Evolutionary conservation across 2,329 filamentous ascomycete genomes (phyloP), one percentile per base, ranked within the genome.

Genomic region (Exophiala sp.): DNA sequence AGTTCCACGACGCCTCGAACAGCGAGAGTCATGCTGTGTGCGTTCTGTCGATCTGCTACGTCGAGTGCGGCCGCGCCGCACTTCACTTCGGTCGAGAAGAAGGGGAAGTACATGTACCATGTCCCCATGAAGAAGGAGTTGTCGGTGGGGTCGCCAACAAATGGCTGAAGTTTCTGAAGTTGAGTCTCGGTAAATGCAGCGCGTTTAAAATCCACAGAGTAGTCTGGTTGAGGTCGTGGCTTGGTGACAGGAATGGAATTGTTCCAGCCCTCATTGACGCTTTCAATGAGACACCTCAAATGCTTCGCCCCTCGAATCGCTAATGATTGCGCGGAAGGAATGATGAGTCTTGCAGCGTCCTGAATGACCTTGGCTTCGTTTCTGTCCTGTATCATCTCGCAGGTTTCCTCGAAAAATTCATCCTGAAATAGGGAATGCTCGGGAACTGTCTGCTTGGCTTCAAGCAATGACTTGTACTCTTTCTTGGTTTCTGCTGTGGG

Each of bases 1-100:
- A 77, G 69, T 60, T 75, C 69, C 16, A 70, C 58, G 43, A 73
- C 57, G 20, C 53, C 73, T 47, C 71, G 67, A 40, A 70, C 67
- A 0, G 73, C 73, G 14, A 68, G 45, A 10, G 62, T 64, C 56
- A 64, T 63, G 52, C 61, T 66, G 48, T 68, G 64, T 43, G 65
- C 63, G 50, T 67, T 68, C 51, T 66, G 64, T 18, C 61, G 58
- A 50, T 67, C 66, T 9, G 60, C 64, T 8, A 66, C 52, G 45
- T 66, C 64, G 40, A 68, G 62, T 45, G 50, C 58, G 5, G 49
- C 57, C 3, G 46, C 56, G 36, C 55, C 59, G 44, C 58, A 62
- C 51, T 64, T 66, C 8, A 65, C 64, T 50, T 67, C 63, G 29
- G 42, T 36, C 5, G 60, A 63, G 33, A 68, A 53, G 50, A 63